phyloP scores from a whole-genome alignment of 768 basidiomycete genomes.

The Lentinula sp. region DNA sequence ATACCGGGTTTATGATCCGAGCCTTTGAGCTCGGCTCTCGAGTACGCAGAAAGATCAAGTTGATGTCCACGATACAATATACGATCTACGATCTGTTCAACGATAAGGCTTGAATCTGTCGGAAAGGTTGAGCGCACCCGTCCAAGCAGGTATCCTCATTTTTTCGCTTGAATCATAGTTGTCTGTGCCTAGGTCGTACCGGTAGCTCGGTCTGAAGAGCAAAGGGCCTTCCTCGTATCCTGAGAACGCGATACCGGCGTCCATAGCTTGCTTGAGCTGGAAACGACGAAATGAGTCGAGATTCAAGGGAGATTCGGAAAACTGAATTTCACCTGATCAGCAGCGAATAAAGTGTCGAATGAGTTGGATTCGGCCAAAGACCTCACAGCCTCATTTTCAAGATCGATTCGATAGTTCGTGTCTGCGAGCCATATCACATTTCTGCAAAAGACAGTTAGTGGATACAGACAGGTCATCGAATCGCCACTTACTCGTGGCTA shows the following conservation, averaged over 20 bases:
- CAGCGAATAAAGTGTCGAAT: slow-evolving; percentile 67
- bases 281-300: background rate
- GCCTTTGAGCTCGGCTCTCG: slow-evolving; percentile 77
- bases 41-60: slow-evolving; percentile 74
- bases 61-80: slow-evolving; percentile 74
- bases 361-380: slow-evolving; percentile 57
- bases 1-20: slow-evolving; percentile 94
- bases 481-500: slow-evolving; percentile 74
- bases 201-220: slow-evolving; percentile 92
- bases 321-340: slow-evolving; percentile 66
- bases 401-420: slow-evolving; percentile 89
- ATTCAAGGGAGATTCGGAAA: background rate
- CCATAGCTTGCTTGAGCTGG: slow-evolving; percentile 72
- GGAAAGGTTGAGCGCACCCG: slow-evolving; percentile 46
- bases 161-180: slow-evolving; percentile 95
- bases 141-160: slow-evolving; percentile 95
- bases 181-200: slow-evolving; percentile 79
- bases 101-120: background rate
- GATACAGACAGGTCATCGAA: background rate
- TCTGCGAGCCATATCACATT: slow-evolving; percentile 94
- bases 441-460: slow-evolving; percentile 32
- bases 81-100: slow-evolving; percentile 88
- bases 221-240: slow-evolving; percentile 89
- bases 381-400: slow-evolving; percentile 79
- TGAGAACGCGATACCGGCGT: slow-evolving; percentile 64